These are phyloP conservation scores for Bolboschoenus planiculmis DNA, from an alignment of 176 grass and related monocot genomes.

Conservation along the genomic window DNA sequence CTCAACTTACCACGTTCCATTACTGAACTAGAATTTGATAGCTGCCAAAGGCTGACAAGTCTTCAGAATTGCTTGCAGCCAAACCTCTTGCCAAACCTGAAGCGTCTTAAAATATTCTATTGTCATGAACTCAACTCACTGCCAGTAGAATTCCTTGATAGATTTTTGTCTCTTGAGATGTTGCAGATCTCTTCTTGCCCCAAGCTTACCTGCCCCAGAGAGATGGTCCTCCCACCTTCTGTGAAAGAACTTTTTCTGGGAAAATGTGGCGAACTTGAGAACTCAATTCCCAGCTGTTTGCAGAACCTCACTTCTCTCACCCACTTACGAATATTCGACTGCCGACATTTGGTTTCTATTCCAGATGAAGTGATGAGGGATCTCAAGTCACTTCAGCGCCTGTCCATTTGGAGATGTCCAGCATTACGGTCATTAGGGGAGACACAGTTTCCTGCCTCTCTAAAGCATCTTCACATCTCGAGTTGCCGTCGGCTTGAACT, in stretches of 20 bases:
- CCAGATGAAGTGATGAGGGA: neutral
- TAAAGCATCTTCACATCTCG: neutral
- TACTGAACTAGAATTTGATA: neutral
- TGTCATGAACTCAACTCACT: neutral
- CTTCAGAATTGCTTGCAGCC: neutral
- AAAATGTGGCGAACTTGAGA: slow-evolving; percentile 1
- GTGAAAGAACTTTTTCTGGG: neutral
- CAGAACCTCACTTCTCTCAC: slow-evolving; percentile 15
- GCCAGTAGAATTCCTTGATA: neutral
- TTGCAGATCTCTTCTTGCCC: neutral
- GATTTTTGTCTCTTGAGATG: neutral
- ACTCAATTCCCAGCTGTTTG: neutral
- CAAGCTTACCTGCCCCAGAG: neutral
- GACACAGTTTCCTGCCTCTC: neutral
- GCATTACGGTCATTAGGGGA: neutral
- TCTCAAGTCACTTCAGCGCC: neutral
- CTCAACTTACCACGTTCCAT: neutral
- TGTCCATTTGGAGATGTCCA: neutral
- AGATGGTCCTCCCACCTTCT: slow-evolving; percentile 5
- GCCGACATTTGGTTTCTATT: neutral
- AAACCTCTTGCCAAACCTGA: neutral
- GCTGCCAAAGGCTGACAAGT: neutral
- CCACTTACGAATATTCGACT: neutral
- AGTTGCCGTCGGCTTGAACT: neutral
- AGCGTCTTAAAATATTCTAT: neutral